Conservation (phyloP, 2,329 filamentous ascomycete genomes). For the Graphiopsis chlorocephala region DNA sequence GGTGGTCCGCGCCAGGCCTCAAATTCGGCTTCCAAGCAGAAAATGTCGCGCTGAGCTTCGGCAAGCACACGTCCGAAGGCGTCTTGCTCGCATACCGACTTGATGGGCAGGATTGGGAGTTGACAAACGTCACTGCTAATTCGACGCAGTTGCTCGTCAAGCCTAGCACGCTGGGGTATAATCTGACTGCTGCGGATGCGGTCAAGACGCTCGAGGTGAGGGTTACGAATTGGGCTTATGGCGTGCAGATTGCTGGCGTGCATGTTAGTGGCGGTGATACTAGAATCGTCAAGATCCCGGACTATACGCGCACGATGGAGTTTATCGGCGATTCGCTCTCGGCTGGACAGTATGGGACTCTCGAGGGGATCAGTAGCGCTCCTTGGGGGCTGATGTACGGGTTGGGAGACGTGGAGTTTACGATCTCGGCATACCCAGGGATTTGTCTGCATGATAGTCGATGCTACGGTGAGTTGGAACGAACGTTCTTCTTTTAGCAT, state of each 20-base stretch:
- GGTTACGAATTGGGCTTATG: constrained; percentile 61
- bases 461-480: constrained; percentile 47
- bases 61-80: constrained; percentile 48
- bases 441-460: constrained; percentile 56
- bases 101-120: constrained; percentile 57
- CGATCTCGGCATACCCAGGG: constrained; percentile 57
- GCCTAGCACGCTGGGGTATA: constrained; percentile 45
- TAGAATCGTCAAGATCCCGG: constrained; percentile 45
- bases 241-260: constrained; percentile 55
- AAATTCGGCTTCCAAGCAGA: constrained; percentile 56
- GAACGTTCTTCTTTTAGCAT: neutral
- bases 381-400: constrained; percentile 56
- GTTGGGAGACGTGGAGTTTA: constrained; percentile 58
- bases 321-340: constrained; percentile 51
- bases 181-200: constrained; percentile 41
- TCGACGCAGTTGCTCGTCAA: constrained; percentile 57
- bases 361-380: constrained; percentile 58
- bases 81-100: constrained; percentile 59
- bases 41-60: constrained; percentile 54
- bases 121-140: constrained; percentile 58
- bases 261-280: constrained; percentile 45
- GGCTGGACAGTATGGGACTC: constrained; percentile 57
- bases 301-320: constrained; percentile 40
- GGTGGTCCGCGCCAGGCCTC: constrained; percentile 49
- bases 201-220: constrained; percentile 56